Conservation (phyloP, 2,329 filamentous ascomycete species). For the Calonectria henricotiae region DNA sequence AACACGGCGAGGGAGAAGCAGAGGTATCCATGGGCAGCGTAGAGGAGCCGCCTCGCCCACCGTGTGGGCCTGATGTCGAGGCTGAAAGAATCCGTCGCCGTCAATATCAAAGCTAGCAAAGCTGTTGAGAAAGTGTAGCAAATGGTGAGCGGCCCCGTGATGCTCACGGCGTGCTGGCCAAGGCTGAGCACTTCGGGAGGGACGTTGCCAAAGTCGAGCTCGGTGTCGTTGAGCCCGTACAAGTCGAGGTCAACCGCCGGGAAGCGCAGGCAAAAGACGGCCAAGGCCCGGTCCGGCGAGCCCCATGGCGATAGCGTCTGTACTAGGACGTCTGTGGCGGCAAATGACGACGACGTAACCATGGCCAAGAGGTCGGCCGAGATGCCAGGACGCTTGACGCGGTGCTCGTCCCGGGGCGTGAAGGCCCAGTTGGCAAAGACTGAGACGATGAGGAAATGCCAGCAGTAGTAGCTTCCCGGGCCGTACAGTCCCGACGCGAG, state of each 20-base stretch:
- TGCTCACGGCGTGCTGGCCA: slow-evolving; percentile 30
- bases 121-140: slow-evolving; percentile 28
- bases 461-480: slow-evolving; percentile 27
- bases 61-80: background rate
- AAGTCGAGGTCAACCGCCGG: slow-evolving; percentile 12
- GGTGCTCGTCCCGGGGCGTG: background rate
- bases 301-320: slow-evolving; percentile 18
- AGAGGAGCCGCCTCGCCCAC: background rate
- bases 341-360: slow-evolving; percentile 26
- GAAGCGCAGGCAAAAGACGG: slow-evolving; percentile 33
- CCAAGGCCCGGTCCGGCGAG: slow-evolving; percentile 21
- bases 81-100: background rate
- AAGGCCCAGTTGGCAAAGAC: slow-evolving; percentile 20
- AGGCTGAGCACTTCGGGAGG: slow-evolving; percentile 22
- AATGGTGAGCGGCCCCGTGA: slow-evolving; percentile 28
- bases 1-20: slow-evolving; percentile 3
- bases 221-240: slow-evolving; percentile 5
- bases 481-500: slow-evolving; percentile 27
- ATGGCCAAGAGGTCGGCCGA: slow-evolving; percentile 27
- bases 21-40: slow-evolving; percentile 21
- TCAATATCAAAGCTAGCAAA: background rate
- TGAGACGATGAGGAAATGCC: slow-evolving; percentile 28
- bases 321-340: slow-evolving; percentile 28
- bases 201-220: slow-evolving; percentile 28
- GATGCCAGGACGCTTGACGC: slow-evolving; percentile 15